phyloP scores from a whole-genome alignment of 1,284 basidiomycete genomes.

The Trametes hirsuta region DNA sequence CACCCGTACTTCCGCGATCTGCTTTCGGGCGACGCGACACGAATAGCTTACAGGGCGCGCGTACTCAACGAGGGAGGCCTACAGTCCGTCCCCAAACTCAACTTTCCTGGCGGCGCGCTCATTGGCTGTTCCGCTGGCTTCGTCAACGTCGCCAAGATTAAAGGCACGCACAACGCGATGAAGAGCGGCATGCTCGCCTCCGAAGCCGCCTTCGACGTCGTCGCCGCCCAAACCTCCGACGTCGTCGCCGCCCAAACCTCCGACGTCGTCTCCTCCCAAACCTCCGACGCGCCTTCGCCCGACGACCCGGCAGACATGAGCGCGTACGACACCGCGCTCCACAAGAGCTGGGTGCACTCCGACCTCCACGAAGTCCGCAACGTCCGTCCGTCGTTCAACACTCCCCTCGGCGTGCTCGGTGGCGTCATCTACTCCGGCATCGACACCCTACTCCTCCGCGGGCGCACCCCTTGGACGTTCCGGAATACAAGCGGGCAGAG shows the following conservation, averaged over 20 bases:
- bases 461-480: slow-evolving; percentile 93
- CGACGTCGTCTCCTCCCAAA: slow-evolving; percentile 51
- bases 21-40: slow-evolving; percentile 73
- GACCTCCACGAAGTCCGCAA: slow-evolving; percentile 95
- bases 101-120: slow-evolving; percentile 95
- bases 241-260: slow-evolving; percentile 43
- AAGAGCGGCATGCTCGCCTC: slow-evolving; percentile 98
- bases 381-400: slow-evolving; percentile 90
- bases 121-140: slow-evolving; percentile 97
- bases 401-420: slow-evolving; percentile 83
- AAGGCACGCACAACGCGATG: slow-evolving; percentile 99
- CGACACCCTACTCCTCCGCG: slow-evolving; percentile 86
- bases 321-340: slow-evolving; percentile 74
- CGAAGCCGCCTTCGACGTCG: slow-evolving; percentile 79
- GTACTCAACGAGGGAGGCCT: slow-evolving; percentile 94
- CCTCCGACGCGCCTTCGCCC: slow-evolving; percentile 29
- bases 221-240: slow-evolving; percentile 37
- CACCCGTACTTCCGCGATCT: slow-evolving; percentile 90
- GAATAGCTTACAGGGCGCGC: slow-evolving; percentile 91
- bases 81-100: slow-evolving; percentile 89
- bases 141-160: slow-evolving; percentile 97
- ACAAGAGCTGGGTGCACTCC: slow-evolving; percentile 84
- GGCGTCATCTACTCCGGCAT: slow-evolving; percentile 91
- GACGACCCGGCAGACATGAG: slow-evolving; percentile 68
- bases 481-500: slow-evolving; percentile 56